Base-by-base conservation (phyloP, 495 filamentous ascomycete species). In the Trichoderma virens region DNA sequence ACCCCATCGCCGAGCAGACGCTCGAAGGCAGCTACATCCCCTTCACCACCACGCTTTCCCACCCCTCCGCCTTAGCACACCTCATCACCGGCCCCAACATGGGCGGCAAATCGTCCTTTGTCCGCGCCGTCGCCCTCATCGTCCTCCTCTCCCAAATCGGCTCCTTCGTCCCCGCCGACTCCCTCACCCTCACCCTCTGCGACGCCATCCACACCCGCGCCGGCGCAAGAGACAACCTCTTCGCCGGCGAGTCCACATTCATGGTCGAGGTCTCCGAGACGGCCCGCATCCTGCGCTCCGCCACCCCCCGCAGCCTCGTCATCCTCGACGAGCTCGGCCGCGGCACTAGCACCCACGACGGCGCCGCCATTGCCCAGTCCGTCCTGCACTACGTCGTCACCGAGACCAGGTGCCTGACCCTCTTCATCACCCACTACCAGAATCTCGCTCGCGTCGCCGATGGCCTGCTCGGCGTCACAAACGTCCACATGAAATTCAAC, bases 401-500 rank as follows among this genome's bases (percentile, higher is more conserved):
- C 41, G 85, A 90, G 2, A 79, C 87, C 2, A 78, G 80, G 62
- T 91, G 91, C 60, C 76, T 97, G 65, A 93, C 90, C 4, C 79
- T 97, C 23, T 98, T 98, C 78, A 94, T 98, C 72, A 98, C 94
- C 51, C 94, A 98, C 76, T 98, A 98, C 74, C 95, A 98, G 72
- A 85, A 85, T 65, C 83, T 98, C 2, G 87, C 89, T 13, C 77
- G 80, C 51, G 82, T 96, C 66, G 89, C 85, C 5, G 82, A 85
- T 16, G 82, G 85, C 5, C 89, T 93, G 65, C 72, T 79, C 35
- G 74, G 79, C 9, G 79, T 93, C 23, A 83, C 78, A 64, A 93
- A 92, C 70, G 87, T 93, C 64, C 91, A 94, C 70, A 92, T 93
- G 88, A 83, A 84, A 43, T 97, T 97, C 73, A 84, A 79, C 13